These are phyloP conservation scores for Trichophyton verrucosum DNA, from an alignment of 2,329 filamentous ascomycete genomes.

Conservation along the genomic window DNA sequence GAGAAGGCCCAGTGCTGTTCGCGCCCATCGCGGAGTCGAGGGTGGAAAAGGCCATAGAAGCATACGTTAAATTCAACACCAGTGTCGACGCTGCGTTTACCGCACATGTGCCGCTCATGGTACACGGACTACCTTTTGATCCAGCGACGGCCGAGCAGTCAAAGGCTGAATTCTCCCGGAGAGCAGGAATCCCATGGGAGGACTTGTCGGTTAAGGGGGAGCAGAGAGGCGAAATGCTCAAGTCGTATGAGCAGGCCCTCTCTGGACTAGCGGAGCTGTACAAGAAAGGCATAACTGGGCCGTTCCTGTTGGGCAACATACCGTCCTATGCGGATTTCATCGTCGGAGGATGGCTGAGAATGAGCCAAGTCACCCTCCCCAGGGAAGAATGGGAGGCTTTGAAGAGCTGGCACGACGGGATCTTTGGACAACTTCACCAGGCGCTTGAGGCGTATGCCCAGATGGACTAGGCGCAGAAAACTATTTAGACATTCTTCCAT, in stretches of 20 bases:
- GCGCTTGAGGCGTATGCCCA: conserved; percentile 31
- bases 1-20: conserved; percentile 38
- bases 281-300: conserved; percentile 28
- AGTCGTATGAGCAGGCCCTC: conserved; percentile 32
- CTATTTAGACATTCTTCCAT: neutral
- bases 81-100: conserved; percentile 45
- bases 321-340: conserved; percentile 46
- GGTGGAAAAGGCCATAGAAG: conserved; percentile 26
- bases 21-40: conserved; percentile 20
- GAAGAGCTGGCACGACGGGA: conserved; percentile 6
- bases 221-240: conserved; percentile 27
- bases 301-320: conserved; percentile 37
- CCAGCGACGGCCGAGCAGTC: conserved; percentile 34
- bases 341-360: conserved; percentile 45
- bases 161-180: conserved; percentile 38
- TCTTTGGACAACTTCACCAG: conserved; percentile 31
- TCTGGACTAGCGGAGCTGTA: conserved; percentile 35
- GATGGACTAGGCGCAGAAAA: conserved; percentile 9
- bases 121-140: conserved; percentile 39
- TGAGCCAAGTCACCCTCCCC: conserved; percentile 19
- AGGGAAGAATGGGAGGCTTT: conserved; percentile 3
- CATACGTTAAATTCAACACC: conserved; percentile 39
- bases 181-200: conserved; percentile 36
- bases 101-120: conserved; percentile 32
- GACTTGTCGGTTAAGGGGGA: conserved; percentile 29